A percentile compares a stretch with the other conserved stretches of the same genome.
Evolutionary conservation across 176 grass and related monocot genomes (phyloP).

Genomic region (Poa annua): DNA sequence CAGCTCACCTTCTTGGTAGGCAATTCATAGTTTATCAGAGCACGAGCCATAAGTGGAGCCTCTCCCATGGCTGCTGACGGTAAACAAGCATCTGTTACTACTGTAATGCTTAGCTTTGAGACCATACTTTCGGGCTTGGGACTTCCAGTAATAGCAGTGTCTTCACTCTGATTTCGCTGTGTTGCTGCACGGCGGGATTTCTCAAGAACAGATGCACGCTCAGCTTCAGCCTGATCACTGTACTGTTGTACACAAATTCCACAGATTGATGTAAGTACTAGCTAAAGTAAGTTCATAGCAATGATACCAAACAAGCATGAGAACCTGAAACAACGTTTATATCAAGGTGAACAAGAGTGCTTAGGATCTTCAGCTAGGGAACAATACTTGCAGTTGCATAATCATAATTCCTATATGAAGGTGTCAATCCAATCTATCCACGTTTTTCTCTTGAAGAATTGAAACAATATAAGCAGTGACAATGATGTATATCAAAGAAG

Average conservation of each 20-base stretch:
- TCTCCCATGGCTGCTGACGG: slow-evolving; percentile 67
- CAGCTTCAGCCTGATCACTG: slow-evolving; percentile 75
- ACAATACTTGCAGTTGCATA: background rate
- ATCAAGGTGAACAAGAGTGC: slow-evolving; percentile 5
- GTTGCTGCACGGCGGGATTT: slow-evolving; percentile 66
- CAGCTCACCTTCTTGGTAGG: slow-evolving; percentile 76
- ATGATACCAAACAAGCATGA: background rate
- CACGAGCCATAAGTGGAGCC: slow-evolving; percentile 65
- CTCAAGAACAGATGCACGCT: slow-evolving; percentile 77
- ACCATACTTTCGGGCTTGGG: slow-evolving; percentile 47
- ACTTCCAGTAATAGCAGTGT: slow-evolving; percentile 34
- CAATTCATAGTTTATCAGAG: slow-evolving; percentile 88
- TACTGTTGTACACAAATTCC: slow-evolving; percentile 58
- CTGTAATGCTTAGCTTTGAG: slow-evolving; percentile 65
- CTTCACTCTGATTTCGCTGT: slow-evolving; percentile 60
- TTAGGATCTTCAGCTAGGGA: background rate
- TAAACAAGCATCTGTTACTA: slow-evolving; percentile 89
- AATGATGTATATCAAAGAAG: background rate
- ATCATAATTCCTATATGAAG: background rate
- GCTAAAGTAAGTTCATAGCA: slow-evolving; percentile 27
- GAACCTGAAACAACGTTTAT: slow-evolving; percentile 9
- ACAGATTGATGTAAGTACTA: background rate
- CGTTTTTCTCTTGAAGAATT: background rate
- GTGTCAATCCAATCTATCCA: background rate
- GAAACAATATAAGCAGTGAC: background rate